A percentile compares a stretch with the other conserved stretches of the same genome.
Evolutionary conservation across 2,329 filamentous ascomycete species (phyloP).

Genomic region (Colletotrichum tropicicola): DNA sequence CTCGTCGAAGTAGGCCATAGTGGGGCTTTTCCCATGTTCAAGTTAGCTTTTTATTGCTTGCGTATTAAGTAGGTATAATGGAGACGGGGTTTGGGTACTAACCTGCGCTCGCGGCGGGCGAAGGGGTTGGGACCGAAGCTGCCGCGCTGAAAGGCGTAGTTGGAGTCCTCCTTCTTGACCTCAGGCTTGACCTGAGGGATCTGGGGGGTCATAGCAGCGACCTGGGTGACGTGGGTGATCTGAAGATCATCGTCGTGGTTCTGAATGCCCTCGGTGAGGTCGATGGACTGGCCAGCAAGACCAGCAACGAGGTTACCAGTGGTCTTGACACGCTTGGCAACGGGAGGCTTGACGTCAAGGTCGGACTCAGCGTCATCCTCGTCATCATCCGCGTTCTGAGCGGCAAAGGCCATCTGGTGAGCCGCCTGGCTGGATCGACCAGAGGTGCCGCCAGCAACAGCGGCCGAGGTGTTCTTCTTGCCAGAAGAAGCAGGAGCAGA

Average conservation of each 20-base stretch:
- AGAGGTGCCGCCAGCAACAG: background rate
- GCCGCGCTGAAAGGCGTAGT: background rate
- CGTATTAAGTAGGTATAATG: too few relatives aligned
- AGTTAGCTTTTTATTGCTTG: background rate
- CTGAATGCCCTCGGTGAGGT: slow-evolving; percentile 19
- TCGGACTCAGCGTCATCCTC: slow-evolving; percentile 9
- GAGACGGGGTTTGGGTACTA: background rate
- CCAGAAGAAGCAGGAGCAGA: background rate
- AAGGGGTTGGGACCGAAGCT: too few relatives aligned
- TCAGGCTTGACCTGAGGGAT: slow-evolving; percentile 31
- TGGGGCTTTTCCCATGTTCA: background rate
- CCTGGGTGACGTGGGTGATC: slow-evolving; percentile 8
- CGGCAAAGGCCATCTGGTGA: slow-evolving; percentile 8
- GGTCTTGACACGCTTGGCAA: slow-evolving; percentile 9
- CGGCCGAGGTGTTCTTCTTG: background rate
- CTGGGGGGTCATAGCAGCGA: slow-evolving; percentile 14
- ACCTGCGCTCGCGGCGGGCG: background rate
- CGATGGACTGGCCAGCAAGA: slow-evolving; percentile 4
- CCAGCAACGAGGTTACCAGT: background rate
- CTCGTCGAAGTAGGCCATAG: background rate
- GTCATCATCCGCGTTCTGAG: background rate
- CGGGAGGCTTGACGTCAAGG: slow-evolving; percentile 3
- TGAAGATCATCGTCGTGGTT: background rate
- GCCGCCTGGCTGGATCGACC: slow-evolving; percentile 7
- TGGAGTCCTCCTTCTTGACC: slow-evolving; percentile 13